Evolutionary conservation across 2,329 filamentous ascomycete species (phyloP).

Genomic region (Penicillium sp.): DNA sequence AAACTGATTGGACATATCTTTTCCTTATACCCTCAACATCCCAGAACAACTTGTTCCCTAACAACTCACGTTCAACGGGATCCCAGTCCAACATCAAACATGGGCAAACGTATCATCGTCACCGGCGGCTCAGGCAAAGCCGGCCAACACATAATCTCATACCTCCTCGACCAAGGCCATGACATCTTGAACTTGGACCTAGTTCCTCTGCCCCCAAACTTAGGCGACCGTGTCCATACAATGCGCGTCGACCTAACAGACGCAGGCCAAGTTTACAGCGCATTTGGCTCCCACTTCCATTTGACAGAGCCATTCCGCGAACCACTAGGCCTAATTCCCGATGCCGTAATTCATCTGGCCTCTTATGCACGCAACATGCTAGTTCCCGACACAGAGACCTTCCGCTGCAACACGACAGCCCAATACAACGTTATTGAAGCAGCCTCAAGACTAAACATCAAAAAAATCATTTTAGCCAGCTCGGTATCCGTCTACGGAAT

Average conservation of each 20-base stretch:
- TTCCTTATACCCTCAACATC: neutral
- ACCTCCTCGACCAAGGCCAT: slow-evolving; percentile 53
- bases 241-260: slow-evolving; percentile 58
- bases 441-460: slow-evolving; percentile 61
- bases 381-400: slow-evolving; percentile 61
- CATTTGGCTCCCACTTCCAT: slow-evolving; percentile 58
- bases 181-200: slow-evolving; percentile 59
- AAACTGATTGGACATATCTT: neutral
- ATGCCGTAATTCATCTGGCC: slow-evolving; percentile 64
- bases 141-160: slow-evolving; percentile 55
- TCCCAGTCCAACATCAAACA: slow-evolving; percentile 2
- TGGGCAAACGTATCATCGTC: slow-evolving; percentile 50
- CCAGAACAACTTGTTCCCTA: neutral
- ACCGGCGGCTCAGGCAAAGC: slow-evolving; percentile 59
- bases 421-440: slow-evolving; percentile 66
- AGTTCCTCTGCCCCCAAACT: slow-evolving; percentile 40
- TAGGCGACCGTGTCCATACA: slow-evolving; percentile 49
- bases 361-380: slow-evolving; percentile 62
- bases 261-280: slow-evolving; percentile 57
- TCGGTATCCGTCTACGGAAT: slow-evolving; percentile 63
- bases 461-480: slow-evolving; percentile 62
- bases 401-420: slow-evolving; percentile 54
- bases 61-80: neutral
- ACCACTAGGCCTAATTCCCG: slow-evolving; percentile 47
- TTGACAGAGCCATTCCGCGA: slow-evolving; percentile 42